Base-by-base conservation (phyloP, 495 filamentous ascomycete species). In the Xanthoparmelia taractica region DNA sequence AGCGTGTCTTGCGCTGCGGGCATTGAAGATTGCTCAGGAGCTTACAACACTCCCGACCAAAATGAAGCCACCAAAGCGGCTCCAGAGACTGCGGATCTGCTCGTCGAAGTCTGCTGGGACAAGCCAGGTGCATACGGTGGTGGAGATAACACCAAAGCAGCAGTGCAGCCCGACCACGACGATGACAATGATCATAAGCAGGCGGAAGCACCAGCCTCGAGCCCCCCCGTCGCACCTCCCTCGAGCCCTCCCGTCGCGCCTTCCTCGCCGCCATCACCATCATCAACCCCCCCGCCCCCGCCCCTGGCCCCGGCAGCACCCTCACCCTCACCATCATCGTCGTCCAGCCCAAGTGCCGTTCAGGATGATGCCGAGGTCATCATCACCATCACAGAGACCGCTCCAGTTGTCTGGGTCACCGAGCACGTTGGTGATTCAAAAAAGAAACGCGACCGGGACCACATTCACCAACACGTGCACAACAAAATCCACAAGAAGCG, bases 401-500 rank as follows among this genome's bases (percentile, higher is more conserved):
- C 60, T 3, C 27, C 56, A 17, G 31, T 47, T 8, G 61, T 55
- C 11, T 50, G 58, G 34, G 62, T 64, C 41, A 59, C 56, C 27
- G 64, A 63, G 8, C 60, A 63, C 56, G 61, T 52, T 11, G 59
- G 37, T 33, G 61, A 29, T 10, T 11, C 40, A 17, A 43, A 36
- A 15, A 54, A 45, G 36, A 57, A 67, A 52, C 64, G 64, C 52
- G 56, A 63, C 31, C 48, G 50, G 23, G 65, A 64, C 7, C 65
- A 67, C 52, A n/a, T 64, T 20, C 65, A 67, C 58, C 65, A 67
- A 50, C 65, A 67, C 55, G 52, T 54, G 11, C 65, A 67, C 62
- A 61, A 64, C 40, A 67, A 67, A 37, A 67, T 67, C 62, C 47
- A 67, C 65, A 67, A 67, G 50, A 63, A 59, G 50, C 57, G 65